Base-by-base conservation (phyloP, 2,329 filamentous ascomycete genomes). In the Gliomastix tumulicola region DNA sequence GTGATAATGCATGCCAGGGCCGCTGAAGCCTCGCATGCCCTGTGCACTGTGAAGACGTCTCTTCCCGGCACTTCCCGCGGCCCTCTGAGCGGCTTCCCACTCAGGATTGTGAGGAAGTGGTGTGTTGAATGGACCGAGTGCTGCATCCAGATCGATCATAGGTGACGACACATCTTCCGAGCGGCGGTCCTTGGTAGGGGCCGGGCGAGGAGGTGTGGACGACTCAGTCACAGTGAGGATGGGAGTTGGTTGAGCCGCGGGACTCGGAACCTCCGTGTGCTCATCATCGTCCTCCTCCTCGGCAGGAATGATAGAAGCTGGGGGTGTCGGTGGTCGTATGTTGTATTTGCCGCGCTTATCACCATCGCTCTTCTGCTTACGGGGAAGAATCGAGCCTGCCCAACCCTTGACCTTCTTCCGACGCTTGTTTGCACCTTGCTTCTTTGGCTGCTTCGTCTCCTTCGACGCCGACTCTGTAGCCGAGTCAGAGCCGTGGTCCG, bases 111-210 rank as follows among this genome's bases (percentile, higher is more conserved):
- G 68, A 21, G 66, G 67, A 3, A 79, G 65, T 19, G 85, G 84
- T 0, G 88, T 94, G 50, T 94, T 92, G 59, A 95, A 94, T 0
- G 90, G 88, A 3, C 88, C 89, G 2, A 97, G 71, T 19, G 90
- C 92, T 15, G 89, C 90, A 62, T 98, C 92, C 30, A 98, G 67
- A 57, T 98, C 92, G 44, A 98, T 94, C 57, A 96, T 83, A 7
- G 85, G 82, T 51, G 80, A 86, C 36, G 82, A 73, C 4, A 75
- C 57, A 41, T 94, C 86, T 32, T 81, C 76, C 8, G 77, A 69
- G 4, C 44, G 40, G 15, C 41, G 59, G 30, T 62, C 65, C 50
- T 63, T 62, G 4, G 56, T 41, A 13, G 52, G 39, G 21, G 50
- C 40, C 23, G 54, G 44, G 8, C 51, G 45, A 35, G 46, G 49